Base-by-base conservation (phyloP, 129 eudicot species). In the Flaveria sonorensis region DNA sequence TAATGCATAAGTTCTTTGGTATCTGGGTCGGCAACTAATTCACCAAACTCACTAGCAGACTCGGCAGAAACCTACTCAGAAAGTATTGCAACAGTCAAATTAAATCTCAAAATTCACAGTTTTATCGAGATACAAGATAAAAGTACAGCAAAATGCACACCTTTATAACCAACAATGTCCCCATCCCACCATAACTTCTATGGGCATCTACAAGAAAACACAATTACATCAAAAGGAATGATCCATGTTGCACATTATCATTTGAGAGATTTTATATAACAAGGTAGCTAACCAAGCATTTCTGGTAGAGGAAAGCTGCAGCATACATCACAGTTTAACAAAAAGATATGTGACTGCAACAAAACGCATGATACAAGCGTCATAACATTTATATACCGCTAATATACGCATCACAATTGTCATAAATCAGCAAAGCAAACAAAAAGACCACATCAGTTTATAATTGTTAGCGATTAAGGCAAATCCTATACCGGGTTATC, bases 31-130 rank as follows among this genome's bases (percentile, higher is more conserved):
- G 97, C 97, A 65, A 91, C 96, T 80, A 95, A 79, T 70, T 91
- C 99, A 70, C 99, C 99, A 79, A 91, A 95, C 87, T 91, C 88
- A 75, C 81, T 89, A 73, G 99, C 99, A 56, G 97, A 87, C 82
- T 95, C 99, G 15, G 93, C 97, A 77, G 96, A 91, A 82, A 91
- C 99, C 99, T 95, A 83, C 36, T 56, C 39, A 77, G 26, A 21
- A 24, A 80, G 81, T 67, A 73, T 68, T 36, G 46, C 48, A 53
- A 61, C 39, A 57, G 55, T 30, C 19, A 10, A 61, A 24, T 15
- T 61, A n/a, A 82, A 61, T 28, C 42, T 57, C n/a, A 52, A 72
- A 64, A 6, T 52, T 28, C 10, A 9, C 24, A 20, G 7, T 59
- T 67, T 68, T 26, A 81, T 15, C 50, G 39, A 43, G 6, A 45